Evolutionary conservation across 768 basidiomycete genomes (phyloP).

Genomic region (Lentinus tigrinus): DNA sequence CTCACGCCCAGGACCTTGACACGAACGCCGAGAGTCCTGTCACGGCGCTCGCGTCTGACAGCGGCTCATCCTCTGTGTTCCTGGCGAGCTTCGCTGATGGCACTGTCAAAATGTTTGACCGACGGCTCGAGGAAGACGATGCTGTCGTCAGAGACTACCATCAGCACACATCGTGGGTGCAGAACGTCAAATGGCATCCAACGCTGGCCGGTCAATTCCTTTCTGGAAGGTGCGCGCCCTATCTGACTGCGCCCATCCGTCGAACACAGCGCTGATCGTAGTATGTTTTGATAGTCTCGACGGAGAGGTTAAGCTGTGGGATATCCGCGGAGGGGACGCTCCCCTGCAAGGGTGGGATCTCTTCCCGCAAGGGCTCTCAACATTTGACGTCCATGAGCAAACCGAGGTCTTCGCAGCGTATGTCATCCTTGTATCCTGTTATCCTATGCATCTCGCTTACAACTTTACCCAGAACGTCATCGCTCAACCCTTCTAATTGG

Average conservation of each 20-base stretch:
- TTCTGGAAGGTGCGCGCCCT: slow-evolving; percentile 73
- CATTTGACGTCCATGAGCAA: slow-evolving; percentile 84
- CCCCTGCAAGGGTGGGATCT: slow-evolving; percentile 63
- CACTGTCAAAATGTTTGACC: slow-evolving; percentile 85
- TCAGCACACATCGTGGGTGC: slow-evolving; percentile 83
- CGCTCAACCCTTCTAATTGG: slow-evolving; percentile 59
- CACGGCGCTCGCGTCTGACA: slow-evolving; percentile 80
- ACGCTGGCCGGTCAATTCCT: slow-evolving; percentile 67
- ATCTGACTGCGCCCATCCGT: background rate
- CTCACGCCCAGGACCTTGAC: slow-evolving; percentile 66
- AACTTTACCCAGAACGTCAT: slow-evolving; percentile 47
- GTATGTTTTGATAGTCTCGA: slow-evolving; percentile 55
- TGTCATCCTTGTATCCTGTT: slow-evolving; percentile 33
- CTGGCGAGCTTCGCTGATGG: slow-evolving; percentile 94
- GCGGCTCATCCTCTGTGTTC: slow-evolving; percentile 74
- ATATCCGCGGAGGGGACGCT: slow-evolving; percentile 64
- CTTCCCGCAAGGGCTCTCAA: slow-evolving; percentile 70
- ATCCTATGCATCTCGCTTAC: slow-evolving; percentile 10
- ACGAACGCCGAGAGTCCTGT: slow-evolving; percentile 90
- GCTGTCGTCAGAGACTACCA: slow-evolving; percentile 77
- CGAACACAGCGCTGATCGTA: background rate
- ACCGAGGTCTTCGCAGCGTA: slow-evolving; percentile 85
- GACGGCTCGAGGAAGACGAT: slow-evolving; percentile 79
- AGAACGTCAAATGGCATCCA: slow-evolving; percentile 85
- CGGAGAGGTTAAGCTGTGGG: slow-evolving; percentile 91